Conservation (phyloP, 495 filamentous ascomycete genomes). For the Tuber umbilicatum region DNA sequence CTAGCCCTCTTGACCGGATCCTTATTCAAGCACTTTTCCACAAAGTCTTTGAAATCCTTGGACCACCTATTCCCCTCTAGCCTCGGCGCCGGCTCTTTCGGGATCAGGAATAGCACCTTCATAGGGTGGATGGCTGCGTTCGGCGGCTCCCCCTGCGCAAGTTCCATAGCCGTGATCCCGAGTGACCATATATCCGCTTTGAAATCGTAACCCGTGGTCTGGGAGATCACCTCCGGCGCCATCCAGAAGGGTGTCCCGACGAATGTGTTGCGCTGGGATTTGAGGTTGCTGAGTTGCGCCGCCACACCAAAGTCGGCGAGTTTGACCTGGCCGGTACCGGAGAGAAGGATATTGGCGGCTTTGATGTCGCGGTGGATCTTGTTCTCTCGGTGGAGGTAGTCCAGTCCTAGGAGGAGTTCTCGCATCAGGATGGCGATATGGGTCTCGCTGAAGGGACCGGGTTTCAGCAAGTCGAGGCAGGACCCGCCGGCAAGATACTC, state of each 20-base stretch:
- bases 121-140: slow-evolving; percentile 97
- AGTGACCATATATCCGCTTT: slow-evolving; percentile 99
- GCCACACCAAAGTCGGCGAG: slow-evolving; percentile 96
- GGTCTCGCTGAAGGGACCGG: slow-evolving; percentile 81
- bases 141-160: slow-evolving; percentile 88
- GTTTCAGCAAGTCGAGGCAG: slow-evolving; percentile 51
- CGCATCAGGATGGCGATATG: slow-evolving; percentile 91
- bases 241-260: slow-evolving; percentile 99
- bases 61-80: slow-evolving; percentile 74
- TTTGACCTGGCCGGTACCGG: slow-evolving; percentile 88
- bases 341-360: slow-evolving; percentile 84
- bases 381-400: slow-evolving; percentile 89
- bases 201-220: slow-evolving; percentile 95
- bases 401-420: slow-evolving; percentile 80
- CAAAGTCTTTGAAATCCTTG: slow-evolving; percentile 88
- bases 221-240: slow-evolving; percentile 92
- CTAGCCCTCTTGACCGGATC: slow-evolving; percentile 82
- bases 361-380: slow-evolving; percentile 98
- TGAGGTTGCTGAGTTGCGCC: slow-evolving; percentile 94
- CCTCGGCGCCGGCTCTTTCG: slow-evolving; percentile 81
- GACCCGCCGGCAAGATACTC: slow-evolving; percentile 42
- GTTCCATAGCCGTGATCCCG: slow-evolving; percentile 92
- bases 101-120: slow-evolving; percentile 96
- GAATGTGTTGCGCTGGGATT: slow-evolving; percentile 99
- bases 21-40: slow-evolving; percentile 76